A percentile compares a stretch with the other conserved stretches of the same genome.
These are phyloP conservation scores for Vigna nakashimae DNA, from an alignment of 306 rosid species.

Conservation along the genomic window DNA sequence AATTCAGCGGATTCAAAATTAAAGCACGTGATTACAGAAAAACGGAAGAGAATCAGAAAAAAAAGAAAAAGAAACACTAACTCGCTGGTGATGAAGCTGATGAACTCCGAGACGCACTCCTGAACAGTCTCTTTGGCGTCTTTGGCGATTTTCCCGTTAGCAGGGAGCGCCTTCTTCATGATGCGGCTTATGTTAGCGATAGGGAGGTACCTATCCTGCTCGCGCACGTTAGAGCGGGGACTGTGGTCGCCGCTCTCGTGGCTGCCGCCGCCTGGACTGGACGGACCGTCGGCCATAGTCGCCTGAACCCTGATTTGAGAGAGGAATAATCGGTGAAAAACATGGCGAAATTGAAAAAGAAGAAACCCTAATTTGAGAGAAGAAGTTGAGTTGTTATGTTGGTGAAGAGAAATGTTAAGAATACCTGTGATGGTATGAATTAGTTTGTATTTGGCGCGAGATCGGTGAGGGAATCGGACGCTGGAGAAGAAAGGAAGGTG, in stretches of 20 bases:
- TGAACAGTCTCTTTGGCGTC: constrained; percentile 97
- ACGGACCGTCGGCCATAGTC: constrained; percentile 78
- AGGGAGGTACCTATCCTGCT: constrained; percentile 92
- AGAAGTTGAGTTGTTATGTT: not conserved
- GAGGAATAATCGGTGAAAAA: constrained; percentile 6
- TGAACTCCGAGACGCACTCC: constrained; percentile 96
- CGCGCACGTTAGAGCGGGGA: constrained; percentile 86
- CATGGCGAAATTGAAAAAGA: constrained; percentile 39
- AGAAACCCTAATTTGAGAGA: constrained; percentile 29
- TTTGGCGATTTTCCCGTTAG: constrained; percentile 93
- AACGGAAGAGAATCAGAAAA: not conserved
- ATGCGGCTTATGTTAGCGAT: constrained; percentile 93
- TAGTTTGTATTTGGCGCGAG: constrained; percentile 80
- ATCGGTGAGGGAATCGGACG: constrained; percentile 92
- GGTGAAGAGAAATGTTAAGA: not conserved
- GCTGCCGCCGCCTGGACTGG: constrained; percentile 90
- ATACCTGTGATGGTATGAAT: constrained; percentile 51
- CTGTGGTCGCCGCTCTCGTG: constrained; percentile 93
- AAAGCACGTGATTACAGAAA: not conserved
- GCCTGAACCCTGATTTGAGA: constrained; percentile 59
- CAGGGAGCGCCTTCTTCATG: constrained; percentile 98
- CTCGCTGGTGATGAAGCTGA: constrained; percentile 98
- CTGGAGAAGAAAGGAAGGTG: constrained; percentile 87
- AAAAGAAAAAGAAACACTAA: constrained; percentile 51
- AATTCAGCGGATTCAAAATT: constrained; percentile 23